Evolutionary conservation across 1,139 yeast genomes (phyloP), one percentile per base, ranked within the genome.

Genomic region (Citeromyces siamensis): DNA sequence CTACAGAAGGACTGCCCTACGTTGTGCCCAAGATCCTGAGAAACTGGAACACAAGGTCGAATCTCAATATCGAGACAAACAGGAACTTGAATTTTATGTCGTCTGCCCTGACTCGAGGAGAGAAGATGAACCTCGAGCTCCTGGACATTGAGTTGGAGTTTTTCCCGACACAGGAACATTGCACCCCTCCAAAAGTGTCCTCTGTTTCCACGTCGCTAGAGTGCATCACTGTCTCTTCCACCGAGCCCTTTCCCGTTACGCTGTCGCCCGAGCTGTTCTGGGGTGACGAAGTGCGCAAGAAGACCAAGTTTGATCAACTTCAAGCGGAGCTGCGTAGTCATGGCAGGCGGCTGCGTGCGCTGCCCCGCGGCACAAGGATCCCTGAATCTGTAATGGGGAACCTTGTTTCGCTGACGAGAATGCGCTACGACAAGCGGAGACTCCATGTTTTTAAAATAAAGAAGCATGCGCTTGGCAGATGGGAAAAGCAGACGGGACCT

Each of bases 1-100:
- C 42, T 8, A 27, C 42, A 17, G 45, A 42, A 34, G 58, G 60
- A 37, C 39, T 60, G 13, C 61, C 62, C 3, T 60, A 66, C 39
- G 42, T 52, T 23, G 49, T 56, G 7, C 63, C 64, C 19, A 43
- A 55, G 4, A 41, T 59, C 34, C 43, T 60, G 18, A 48, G 28
- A 6, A 23, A 38, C 19, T 12, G 33, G 14, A 35, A 36, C 23
- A 20, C 23, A 10, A 33, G 33, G 32, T 20, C 35, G 3, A 35
- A 28, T 9, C 31, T 33, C 37, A 33, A 38, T 14, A 14, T 16
- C 3, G 33, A 38, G 3, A 32, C 34, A 3, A 35, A 20, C 19
- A 26, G 13, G 9, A 40, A 40, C 18, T 9, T 38, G 5, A 33
- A 19, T 19, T 12, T 32, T 17, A 14, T 40, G 28, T 29, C 34